Conservation (phyloP, 331 rosid species). For the Quercus lobata region DNA sequence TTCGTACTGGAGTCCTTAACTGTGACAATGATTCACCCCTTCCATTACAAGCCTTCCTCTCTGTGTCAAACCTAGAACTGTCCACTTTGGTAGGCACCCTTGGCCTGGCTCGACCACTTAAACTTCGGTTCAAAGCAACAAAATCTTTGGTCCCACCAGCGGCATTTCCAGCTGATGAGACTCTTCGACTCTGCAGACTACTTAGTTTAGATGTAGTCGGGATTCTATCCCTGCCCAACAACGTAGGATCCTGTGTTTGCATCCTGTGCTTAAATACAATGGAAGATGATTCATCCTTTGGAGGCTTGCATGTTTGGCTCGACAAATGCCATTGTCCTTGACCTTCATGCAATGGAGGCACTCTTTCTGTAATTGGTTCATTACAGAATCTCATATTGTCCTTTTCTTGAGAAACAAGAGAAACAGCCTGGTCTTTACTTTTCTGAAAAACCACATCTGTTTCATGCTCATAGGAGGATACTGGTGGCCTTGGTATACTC, state of each 20-base stretch:
- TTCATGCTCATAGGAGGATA: constrained; percentile 30
- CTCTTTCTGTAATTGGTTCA: constrained; percentile 25
- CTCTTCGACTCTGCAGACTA: constrained; percentile 44
- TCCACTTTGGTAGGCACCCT: constrained; percentile 44
- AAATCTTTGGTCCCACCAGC: constrained; percentile 54
- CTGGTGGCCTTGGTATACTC: constrained; percentile 24
- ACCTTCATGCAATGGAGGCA: constrained; percentile 25
- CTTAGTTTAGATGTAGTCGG: constrained; percentile 33
- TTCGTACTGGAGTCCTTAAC: constrained; percentile 42
- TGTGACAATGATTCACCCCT: constrained; percentile 39
- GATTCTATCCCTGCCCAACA: constrained; percentile 24
- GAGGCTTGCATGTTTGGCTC: constrained; percentile 21
- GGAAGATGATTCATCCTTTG: constrained; percentile 30
- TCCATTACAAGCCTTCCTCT: constrained; percentile 46
- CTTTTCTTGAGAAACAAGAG: constrained; percentile 30
- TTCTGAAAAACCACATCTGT: constrained; percentile 32
- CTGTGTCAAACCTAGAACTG: constrained; percentile 41
- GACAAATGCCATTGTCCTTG: constrained; percentile 31
- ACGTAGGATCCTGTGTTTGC: constrained; percentile 31
- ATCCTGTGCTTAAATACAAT: constrained; percentile 21
- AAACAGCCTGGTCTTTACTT: constrained; percentile 18
- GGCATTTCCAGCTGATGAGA: constrained; percentile 40
- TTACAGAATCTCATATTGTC: constrained; percentile 23
- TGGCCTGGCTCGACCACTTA: constrained; percentile 35
- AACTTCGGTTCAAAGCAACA: constrained; percentile 55